A percentile compares a stretch with the other conserved stretches of the same genome.
Evolutionary conservation across 352 stramenopile genomes (phyloP).

Genomic region (Elongisporangium prolatum): DNA sequence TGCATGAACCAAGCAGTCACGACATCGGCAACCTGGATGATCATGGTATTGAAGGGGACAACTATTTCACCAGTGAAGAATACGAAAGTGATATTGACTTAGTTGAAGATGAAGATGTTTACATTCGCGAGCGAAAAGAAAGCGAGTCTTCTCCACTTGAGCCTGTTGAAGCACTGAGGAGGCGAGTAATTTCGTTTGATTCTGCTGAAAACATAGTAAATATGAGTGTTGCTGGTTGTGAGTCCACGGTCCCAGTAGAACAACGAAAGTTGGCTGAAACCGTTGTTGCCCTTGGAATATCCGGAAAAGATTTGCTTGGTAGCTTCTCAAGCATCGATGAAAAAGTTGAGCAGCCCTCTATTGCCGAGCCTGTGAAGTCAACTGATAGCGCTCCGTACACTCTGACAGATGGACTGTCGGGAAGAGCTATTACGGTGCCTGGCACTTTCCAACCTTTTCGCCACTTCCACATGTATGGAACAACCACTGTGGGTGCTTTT

Average conservation of each 20-base stretch:
- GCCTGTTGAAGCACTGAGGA: constrained; percentile 52
- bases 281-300: constrained; percentile 66
- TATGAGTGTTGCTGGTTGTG: constrained; percentile 33
- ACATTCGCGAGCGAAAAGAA: constrained; percentile 2
- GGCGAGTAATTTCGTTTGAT: constrained; percentile 72
- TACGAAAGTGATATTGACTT: constrained; percentile 13
- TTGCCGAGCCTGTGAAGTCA: neutral
- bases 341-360: neutral
- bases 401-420: constrained; percentile 10
- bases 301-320: constrained; percentile 34
- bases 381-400: neutral
- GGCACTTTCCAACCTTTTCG: constrained; percentile 30
- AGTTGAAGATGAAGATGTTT: constrained; percentile 9
- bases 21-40: constrained; percentile 11
- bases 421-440: constrained; percentile 3
- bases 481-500: constrained; percentile 78
- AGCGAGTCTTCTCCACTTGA: constrained; percentile 25
- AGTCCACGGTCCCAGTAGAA: constrained; percentile 35
- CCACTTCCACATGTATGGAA: constrained; percentile 68
- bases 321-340: constrained; percentile 22
- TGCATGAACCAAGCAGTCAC: constrained; percentile 4
- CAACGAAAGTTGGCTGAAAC: constrained; percentile 67
- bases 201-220: constrained; percentile 73
- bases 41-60: constrained; percentile 11
- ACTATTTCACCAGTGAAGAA: constrained; percentile 12